These are phyloP conservation scores for Metschnikowia matae DNA, from an alignment of 805 yeast genomes.

Conservation along the genomic window DNA sequence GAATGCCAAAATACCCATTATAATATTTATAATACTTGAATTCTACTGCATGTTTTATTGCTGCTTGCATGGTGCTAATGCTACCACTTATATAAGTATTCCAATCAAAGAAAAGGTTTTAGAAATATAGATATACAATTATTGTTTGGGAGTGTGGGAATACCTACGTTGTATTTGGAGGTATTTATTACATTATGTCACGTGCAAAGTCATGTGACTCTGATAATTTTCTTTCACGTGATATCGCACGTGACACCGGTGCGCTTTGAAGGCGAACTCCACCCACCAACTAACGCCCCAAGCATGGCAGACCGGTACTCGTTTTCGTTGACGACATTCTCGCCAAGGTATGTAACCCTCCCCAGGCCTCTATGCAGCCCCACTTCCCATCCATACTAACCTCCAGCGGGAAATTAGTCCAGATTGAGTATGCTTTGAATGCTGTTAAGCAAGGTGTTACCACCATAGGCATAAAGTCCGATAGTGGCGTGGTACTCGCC, in stretches of 20 bases:
- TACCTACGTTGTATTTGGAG: too few relatives aligned
- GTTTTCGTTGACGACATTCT: constrained; percentile 93
- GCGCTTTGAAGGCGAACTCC: constrained; percentile 8
- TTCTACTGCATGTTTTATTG: neutral
- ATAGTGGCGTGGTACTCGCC: constrained; percentile 94
- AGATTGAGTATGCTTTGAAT: constrained; percentile 94
- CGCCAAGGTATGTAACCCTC: constrained; percentile 73
- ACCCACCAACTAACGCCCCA: neutral
- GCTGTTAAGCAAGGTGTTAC: constrained; percentile 99
- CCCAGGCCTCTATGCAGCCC: neutral
- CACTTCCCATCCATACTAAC: constrained; percentile 19
- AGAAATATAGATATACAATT: too few relatives aligned
- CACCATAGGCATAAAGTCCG: constrained; percentile 87
- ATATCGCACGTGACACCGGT: neutral
- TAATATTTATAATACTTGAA: too few relatives aligned
- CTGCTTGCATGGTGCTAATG: too few relatives aligned
- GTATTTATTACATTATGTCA: neutral
- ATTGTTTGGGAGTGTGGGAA: too few relatives aligned
- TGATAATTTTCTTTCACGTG: too few relatives aligned
- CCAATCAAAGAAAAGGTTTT: too few relatives aligned
- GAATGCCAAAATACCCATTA: too few relatives aligned
- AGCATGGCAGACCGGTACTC: constrained; percentile 97
- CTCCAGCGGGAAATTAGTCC: constrained; percentile 88
- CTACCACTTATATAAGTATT: too few relatives aligned
- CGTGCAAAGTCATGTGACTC: neutral